These are phyloP conservation scores for Aspergillus sp. DNA, from an alignment of 2,329 filamentous ascomycete genomes.

Conservation along the genomic window DNA sequence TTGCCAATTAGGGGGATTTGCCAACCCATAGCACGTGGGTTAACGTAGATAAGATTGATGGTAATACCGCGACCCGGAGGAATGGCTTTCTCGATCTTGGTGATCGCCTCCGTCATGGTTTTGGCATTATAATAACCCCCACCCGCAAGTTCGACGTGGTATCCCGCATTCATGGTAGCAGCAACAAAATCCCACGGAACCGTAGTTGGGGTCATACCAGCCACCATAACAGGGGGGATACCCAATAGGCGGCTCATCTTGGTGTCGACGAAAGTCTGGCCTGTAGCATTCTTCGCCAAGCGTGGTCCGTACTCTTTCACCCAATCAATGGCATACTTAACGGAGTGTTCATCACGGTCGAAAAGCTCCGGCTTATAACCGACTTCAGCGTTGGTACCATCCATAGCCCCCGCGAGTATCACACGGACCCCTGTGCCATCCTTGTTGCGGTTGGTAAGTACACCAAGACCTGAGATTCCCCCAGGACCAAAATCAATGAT, in stretches of 20 bases:
- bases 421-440: constrained; percentile 96
- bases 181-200: constrained; percentile 91
- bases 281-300: constrained; percentile 82
- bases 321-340: constrained; percentile 96
- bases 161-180: constrained; percentile 92
- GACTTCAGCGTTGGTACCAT: constrained; percentile 84
- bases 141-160: constrained; percentile 86
- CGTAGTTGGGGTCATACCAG: constrained; percentile 88
- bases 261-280: constrained; percentile 90
- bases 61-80: constrained; percentile 84
- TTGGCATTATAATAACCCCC: constrained; percentile 85
- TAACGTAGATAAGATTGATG: constrained; percentile 88
- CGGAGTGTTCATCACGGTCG: constrained; percentile 90
- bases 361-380: constrained; percentile 98
- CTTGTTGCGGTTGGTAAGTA: constrained; percentile 97
- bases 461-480: constrained; percentile 92
- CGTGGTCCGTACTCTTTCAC: constrained; percentile 95
- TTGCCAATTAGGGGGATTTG: constrained; percentile 82
- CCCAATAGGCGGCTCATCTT: constrained; percentile 90
- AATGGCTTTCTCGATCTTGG: constrained; percentile 80
- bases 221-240: constrained; percentile 81
- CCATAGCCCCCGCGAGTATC: constrained; percentile 89
- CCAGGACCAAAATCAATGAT: constrained; percentile 96
- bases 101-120: constrained; percentile 77
- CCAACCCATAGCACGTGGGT: constrained; percentile 86